These are phyloP conservation scores for Neoarthrinium moseri DNA, from an alignment of 2,329 filamentous ascomycete species.

Conservation along the genomic window DNA sequence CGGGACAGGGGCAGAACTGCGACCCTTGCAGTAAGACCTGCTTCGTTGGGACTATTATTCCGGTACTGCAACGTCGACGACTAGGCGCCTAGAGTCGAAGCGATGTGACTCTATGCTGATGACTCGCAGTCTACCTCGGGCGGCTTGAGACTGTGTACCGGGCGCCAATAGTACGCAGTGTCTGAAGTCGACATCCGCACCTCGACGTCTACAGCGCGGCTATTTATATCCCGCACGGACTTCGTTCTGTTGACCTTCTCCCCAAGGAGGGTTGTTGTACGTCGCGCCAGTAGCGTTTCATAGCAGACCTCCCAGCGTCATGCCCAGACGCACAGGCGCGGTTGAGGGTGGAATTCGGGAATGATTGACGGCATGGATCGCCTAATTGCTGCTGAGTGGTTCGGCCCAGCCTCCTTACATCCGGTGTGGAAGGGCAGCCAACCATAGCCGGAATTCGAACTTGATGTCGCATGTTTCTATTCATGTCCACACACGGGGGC, in stretches of 20 bases:
- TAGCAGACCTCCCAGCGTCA: not conserved
- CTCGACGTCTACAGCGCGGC: slow-evolving; percentile 3
- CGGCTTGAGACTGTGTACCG: not conserved
- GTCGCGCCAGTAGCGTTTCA: not conserved
- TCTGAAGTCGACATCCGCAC: not conserved
- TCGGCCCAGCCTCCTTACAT: not conserved
- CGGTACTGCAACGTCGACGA: not conserved
- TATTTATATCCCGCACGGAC: slow-evolving; percentile 7
- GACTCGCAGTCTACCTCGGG: not conserved
- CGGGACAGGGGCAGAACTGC: not conserved
- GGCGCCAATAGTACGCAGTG: not conserved
- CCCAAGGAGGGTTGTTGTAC: not conserved
- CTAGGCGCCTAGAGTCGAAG: not conserved
- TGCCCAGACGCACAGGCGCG: not conserved
- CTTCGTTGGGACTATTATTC: slow-evolving; percentile 2
- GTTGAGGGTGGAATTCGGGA: not conserved
- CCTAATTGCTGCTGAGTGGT: not conserved
- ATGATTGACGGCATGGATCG: not conserved
- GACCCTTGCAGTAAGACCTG: not conserved
- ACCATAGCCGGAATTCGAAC: too few species aligned
- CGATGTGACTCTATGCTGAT: not conserved
- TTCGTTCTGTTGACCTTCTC: not conserved
- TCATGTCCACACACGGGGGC: too few species aligned
- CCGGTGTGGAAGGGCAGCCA: not conserved
- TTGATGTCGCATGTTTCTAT: too few species aligned